Evolutionary conservation across 345 rosid genomes (phyloP).

Genomic region (Boechera divaricarpa): DNA sequence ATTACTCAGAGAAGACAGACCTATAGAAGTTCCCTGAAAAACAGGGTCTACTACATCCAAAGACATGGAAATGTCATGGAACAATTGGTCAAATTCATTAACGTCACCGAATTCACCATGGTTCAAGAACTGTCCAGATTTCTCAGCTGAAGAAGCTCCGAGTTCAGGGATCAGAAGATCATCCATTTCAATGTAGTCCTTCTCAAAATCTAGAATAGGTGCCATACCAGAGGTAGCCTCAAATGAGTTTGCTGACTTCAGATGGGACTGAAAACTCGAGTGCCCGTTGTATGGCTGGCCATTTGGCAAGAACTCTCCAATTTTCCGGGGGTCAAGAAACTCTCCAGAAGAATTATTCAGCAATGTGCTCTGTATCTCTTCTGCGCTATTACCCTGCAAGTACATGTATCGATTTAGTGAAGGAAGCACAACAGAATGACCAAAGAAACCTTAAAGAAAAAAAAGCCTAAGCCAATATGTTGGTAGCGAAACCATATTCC

Average conservation of each 20-base stretch:
- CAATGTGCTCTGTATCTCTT: constrained; percentile 25
- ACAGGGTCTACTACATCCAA: constrained; percentile 37
- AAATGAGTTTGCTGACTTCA: constrained; percentile 8
- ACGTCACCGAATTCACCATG: constrained; percentile 14
- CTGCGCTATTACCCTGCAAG: constrained; percentile 26
- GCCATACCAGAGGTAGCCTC: constrained; percentile 25
- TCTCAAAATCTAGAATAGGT: constrained; percentile 30
- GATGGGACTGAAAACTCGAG: background rate
- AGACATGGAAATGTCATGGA: constrained; percentile 36
- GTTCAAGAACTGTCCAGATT: background rate
- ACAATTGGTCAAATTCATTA: constrained; percentile 37
- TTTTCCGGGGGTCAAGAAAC: background rate
- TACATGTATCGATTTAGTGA: constrained; percentile 12
- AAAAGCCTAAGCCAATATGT: background rate
- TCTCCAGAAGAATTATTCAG: constrained; percentile 15
- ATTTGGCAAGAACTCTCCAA: constrained; percentile 5
- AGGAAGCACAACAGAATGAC: constrained; percentile 8
- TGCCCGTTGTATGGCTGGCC: background rate
- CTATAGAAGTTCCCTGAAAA: constrained; percentile 26
- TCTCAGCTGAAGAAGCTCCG: constrained; percentile 30
- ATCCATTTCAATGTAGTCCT: constrained; percentile 81
- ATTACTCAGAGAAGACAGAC: constrained; percentile 15
- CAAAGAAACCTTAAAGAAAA: background rate
- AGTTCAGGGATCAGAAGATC: constrained; percentile 65
- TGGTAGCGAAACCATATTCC: background rate